These are phyloP conservation scores for Sclerotinia spermophila DNA, from an alignment of 2,329 filamentous ascomycete species.

Conservation along the genomic window DNA sequence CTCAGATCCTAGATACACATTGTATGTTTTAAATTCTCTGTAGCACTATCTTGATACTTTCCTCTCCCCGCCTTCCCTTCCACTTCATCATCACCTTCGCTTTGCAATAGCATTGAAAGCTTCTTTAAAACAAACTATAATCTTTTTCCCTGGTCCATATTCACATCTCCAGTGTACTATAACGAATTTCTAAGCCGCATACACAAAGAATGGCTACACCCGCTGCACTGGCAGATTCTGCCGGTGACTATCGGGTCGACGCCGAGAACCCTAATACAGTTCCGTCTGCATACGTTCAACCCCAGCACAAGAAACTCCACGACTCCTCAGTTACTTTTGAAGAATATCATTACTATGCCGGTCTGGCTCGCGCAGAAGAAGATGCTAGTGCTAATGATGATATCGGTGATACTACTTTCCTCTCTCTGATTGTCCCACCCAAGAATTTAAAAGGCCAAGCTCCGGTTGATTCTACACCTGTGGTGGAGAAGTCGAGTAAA, in stretches of 20 bases:
- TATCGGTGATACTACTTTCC: slow-evolving; percentile 13
- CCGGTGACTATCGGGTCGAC: not conserved
- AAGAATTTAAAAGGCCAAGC: slow-evolving; percentile 17
- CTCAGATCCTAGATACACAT: not conserved
- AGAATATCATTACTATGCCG: slow-evolving; percentile 38
- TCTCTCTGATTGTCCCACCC: slow-evolving; percentile 20
- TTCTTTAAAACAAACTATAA: not conserved
- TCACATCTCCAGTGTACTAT: not conserved
- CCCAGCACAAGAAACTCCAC: slow-evolving; percentile 24
- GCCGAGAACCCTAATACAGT: not conserved
- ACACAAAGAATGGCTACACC: slow-evolving; percentile 6
- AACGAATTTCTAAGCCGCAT: not conserved
- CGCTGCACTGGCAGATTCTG: not conserved
- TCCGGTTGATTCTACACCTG: not conserved
- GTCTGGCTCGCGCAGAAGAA: slow-evolving; percentile 30
- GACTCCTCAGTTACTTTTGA: slow-evolving; percentile 37
- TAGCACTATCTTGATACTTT: not conserved
- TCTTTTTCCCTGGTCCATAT: not conserved
- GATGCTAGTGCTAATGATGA: slow-evolving; percentile 8
- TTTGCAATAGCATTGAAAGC: not conserved
- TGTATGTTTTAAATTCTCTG: not conserved
- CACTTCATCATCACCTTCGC: not conserved
- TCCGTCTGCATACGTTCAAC: not conserved
- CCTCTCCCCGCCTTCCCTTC: too few species aligned
- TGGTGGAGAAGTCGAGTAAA: not conserved